Base-by-base conservation (phyloP, 345 rosid genomes). In the Dipteronia dyeriana region DNA sequence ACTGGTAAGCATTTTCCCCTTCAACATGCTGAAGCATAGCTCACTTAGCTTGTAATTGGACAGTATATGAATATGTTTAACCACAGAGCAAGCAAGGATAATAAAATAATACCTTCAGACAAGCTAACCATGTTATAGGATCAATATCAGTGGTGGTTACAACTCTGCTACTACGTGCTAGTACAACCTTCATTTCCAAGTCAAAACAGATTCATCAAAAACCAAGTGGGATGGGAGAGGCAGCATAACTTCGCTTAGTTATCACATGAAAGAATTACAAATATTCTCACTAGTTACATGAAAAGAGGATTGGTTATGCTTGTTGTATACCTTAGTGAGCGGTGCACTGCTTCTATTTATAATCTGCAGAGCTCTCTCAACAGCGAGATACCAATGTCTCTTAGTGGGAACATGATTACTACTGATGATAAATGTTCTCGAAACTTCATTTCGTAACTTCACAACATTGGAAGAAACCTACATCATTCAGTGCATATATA, bases 171-270 rank as follows among this genome's bases (percentile, higher is more conserved):
- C 92, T 89, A 19, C 98, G 92, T 54, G 93, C 98, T 70, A 95
- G 90, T 64, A 95, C 98, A 70, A 95, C 97, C 98, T 95, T 64
- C 59, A n/a, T n/a, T n/a, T n/a, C n/a, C n/a, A n/a, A n/a, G n/a
- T n/a, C n/a, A n/a, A n/a, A n/a, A n/a, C n/a, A n/a, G n/a, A n/a
- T n/a, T n/a, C n/a, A 57, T 62, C n/a, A 73, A 25, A 82, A 79
- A 39, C 47, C 29, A 31, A 54, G 22, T 6, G 47, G 45, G 10
- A 54, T 4, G 25, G 45, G 25, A 12, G 68, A 63, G 38, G 23
- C 14, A 14, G 34, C 6, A 20, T 67, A 8, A 56, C 38, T 5
- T 13, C 10, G 17, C 16, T 73, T 73, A 59, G 7, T 14, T 11
- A 65, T 47, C 38, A 47, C 39, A 49, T 53, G 34, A 16, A 26